These are phyloP conservation scores for Cucurbita pepo DNA, from an alignment of 306 rosid genomes.

Conservation along the genomic window DNA sequence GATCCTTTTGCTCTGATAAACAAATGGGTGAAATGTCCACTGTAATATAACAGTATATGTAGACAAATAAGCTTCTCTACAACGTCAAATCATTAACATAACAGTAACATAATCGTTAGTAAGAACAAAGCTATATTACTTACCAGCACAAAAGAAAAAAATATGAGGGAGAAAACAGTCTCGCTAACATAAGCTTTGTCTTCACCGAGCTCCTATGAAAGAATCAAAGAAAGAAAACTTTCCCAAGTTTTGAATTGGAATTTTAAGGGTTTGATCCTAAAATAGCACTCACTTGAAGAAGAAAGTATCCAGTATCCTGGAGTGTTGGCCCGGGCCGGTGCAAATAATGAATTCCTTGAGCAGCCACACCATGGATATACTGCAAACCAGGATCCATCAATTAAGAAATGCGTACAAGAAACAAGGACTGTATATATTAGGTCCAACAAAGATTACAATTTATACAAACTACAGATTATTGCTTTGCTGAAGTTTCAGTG, in stretches of 20 bases:
- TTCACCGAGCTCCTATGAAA: slow-evolving; percentile 48
- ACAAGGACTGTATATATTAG: neutral
- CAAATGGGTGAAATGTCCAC: slow-evolving; percentile 42
- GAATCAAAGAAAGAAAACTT: neutral
- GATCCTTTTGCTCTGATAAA: slow-evolving; percentile 25
- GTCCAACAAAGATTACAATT: neutral
- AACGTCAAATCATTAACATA: neutral
- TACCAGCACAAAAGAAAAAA: slow-evolving; percentile 53
- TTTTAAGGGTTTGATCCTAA: neutral
- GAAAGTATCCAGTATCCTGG: slow-evolving; percentile 69
- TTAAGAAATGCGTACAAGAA: neutral
- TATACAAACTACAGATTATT: neutral
- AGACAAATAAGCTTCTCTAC: neutral
- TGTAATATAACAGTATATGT: slow-evolving; percentile 12
- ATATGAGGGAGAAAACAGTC: slow-evolving; percentile 38
- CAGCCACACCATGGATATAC: slow-evolving; percentile 84
- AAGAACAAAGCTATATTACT: neutral
- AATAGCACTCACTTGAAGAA: slow-evolving; percentile 48
- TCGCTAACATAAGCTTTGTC: slow-evolving; percentile 60
- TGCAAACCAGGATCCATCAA: slow-evolving; percentile 9
- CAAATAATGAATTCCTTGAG: slow-evolving; percentile 72
- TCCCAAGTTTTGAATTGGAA: neutral
- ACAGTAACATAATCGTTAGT: too few species aligned
- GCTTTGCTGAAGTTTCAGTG: neutral
- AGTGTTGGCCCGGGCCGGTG: slow-evolving; percentile 75